These are phyloP conservation scores for Rasamsonia emersonii DNA, from an alignment of 2,329 filamentous ascomycete genomes.

Conservation along the genomic window DNA sequence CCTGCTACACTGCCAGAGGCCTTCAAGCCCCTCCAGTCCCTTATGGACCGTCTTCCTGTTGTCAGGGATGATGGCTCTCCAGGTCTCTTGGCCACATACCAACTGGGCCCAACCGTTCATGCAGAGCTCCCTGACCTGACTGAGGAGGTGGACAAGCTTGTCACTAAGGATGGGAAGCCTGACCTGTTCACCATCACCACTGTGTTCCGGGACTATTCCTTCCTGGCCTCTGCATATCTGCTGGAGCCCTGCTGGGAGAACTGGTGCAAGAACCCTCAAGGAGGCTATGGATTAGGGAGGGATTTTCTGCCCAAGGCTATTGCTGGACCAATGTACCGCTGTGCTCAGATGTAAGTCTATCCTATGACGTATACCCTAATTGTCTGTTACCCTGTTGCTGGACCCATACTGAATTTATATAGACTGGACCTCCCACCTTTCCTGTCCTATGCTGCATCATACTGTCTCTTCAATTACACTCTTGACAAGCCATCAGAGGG, in stretches of 20 bases:
- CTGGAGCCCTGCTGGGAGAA: conserved; percentile 85
- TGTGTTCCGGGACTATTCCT: conserved; percentile 84
- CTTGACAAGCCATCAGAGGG: conserved; percentile 49
- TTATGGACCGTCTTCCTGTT: conserved; percentile 72
- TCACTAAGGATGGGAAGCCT: conserved; percentile 41
- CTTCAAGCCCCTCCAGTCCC: conserved; percentile 63
- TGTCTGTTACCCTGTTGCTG: background rate
- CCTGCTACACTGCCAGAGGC: conserved; percentile 54
- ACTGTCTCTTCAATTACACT: conserved; percentile 56
- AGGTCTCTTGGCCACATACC: conserved; percentile 65
- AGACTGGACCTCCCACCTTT: conserved; percentile 75
- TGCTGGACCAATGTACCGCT: conserved; percentile 71
- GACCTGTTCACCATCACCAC: conserved; percentile 77
- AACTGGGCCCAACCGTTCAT: conserved; percentile 66
- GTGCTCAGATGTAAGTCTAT: conserved; percentile 71
- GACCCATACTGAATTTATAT: conserved; percentile 12
- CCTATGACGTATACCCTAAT: conserved; percentile 4
- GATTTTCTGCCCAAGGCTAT: conserved; percentile 65
- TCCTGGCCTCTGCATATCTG: conserved; percentile 79
- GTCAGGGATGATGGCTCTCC: conserved; percentile 63
- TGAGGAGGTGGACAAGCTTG: conserved; percentile 59
- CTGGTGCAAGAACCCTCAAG: conserved; percentile 48
- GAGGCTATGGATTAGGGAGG: conserved; percentile 69
- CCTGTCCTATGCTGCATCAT: conserved; percentile 70
- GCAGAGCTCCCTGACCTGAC: conserved; percentile 71